A percentile compares a stretch with the other conserved stretches of the same genome.
Evolutionary conservation across 2,329 filamentous ascomycete species (phyloP).

Genomic region (Apiospora aurea): DNA sequence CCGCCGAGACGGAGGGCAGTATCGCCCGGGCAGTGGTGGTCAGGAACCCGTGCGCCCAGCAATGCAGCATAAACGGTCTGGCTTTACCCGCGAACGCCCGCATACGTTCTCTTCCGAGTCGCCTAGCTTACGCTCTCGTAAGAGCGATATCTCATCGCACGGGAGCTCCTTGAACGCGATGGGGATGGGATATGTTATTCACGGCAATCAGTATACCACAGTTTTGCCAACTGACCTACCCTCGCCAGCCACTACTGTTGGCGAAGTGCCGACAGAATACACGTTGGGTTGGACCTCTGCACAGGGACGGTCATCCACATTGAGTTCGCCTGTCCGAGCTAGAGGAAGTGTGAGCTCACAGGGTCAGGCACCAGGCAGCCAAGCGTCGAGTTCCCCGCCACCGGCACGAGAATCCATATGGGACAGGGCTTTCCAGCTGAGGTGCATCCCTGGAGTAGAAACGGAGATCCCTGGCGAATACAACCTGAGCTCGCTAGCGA

Average conservation of each 20-base stretch:
- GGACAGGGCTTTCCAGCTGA: conserved; percentile 70
- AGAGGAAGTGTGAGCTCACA: conserved; percentile 63
- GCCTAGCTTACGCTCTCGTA: conserved; percentile 66
- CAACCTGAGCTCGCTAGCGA: conserved; percentile 68
- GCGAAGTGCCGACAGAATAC: conserved; percentile 61
- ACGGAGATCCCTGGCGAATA: conserved; percentile 62
- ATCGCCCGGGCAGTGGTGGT: conserved; percentile 54
- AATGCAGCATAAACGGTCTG: conserved; percentile 57
- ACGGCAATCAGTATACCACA: conserved; percentile 57
- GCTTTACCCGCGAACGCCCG: conserved; percentile 55
- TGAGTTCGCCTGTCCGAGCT: conserved; percentile 63
- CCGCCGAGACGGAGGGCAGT: conserved; percentile 50
- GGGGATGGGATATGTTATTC: conserved; percentile 48
- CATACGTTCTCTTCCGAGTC: conserved; percentile 63
- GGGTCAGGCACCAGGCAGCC: conserved; percentile 44
- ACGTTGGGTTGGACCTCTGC: conserved; percentile 68
- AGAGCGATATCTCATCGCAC: conserved; percentile 65
- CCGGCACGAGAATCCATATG: conserved; percentile 68
- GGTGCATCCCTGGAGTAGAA: conserved; percentile 68
- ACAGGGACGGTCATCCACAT: conserved; percentile 63
- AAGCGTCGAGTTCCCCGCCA: conserved; percentile 58
- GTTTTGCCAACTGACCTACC: conserved; percentile 62
- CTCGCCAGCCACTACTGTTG: conserved; percentile 60
- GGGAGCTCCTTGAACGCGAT: conserved; percentile 56
- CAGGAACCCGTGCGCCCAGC: conserved; percentile 40